phyloP scores from a whole-genome alignment of 768 basidiomycete genomes.

The Boletus coccyginus region DNA sequence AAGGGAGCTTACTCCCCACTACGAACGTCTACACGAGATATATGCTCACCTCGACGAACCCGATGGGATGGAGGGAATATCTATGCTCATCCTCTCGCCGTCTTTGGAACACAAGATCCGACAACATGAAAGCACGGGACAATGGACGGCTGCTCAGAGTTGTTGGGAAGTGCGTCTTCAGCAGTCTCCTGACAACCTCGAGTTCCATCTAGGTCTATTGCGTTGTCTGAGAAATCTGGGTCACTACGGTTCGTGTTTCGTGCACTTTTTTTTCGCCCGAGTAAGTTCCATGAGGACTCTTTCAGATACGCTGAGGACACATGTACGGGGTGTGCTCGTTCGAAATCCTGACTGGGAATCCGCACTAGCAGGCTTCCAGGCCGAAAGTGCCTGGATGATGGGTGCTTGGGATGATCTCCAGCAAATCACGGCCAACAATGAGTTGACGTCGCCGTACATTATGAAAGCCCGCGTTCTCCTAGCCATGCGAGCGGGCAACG shows the following conservation, averaged over 20 bases:
- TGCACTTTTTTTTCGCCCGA: not conserved
- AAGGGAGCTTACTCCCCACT: slow-evolving; percentile 51
- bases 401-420: slow-evolving; percentile 89
- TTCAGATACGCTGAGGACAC: slow-evolving; percentile 91
- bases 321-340: slow-evolving; percentile 86
- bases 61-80: slow-evolving; percentile 98
- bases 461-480: slow-evolving; percentile 79
- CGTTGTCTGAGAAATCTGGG: slow-evolving; percentile 92
- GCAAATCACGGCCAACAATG: slow-evolving; percentile 48
- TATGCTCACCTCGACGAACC: slow-evolving; percentile 96
- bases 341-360: slow-evolving; percentile 82
- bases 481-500: slow-evolving; percentile 64
- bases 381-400: slow-evolving; percentile 95
- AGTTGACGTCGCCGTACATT: slow-evolving; percentile 56
- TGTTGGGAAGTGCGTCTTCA: slow-evolving; percentile 98
- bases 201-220: slow-evolving; percentile 85
- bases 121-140: slow-evolving; percentile 94
- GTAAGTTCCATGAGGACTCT: not conserved
- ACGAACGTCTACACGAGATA: slow-evolving; percentile 92
- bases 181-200: slow-evolving; percentile 83
- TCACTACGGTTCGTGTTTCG: slow-evolving; percentile 79
- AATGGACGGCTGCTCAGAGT: slow-evolving; percentile 98
- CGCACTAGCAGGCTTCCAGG: slow-evolving; percentile 76
- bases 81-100: slow-evolving; percentile 82
- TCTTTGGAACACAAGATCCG: slow-evolving; percentile 95